These are phyloP conservation scores for Zygoascus tannicola DNA, from an alignment of 805 yeast species.

Conservation along the genomic window DNA sequence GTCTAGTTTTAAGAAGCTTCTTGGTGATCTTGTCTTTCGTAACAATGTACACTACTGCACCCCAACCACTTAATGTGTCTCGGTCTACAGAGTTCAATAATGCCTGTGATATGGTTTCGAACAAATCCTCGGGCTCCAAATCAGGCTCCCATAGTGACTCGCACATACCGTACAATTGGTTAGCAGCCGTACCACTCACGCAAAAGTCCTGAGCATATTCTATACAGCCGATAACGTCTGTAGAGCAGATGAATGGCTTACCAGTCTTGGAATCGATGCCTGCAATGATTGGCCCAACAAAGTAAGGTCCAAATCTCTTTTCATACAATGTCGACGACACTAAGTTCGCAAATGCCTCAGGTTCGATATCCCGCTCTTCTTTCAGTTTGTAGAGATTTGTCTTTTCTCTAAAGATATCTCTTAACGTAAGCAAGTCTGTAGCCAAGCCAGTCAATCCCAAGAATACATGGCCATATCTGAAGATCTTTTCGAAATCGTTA, in stretches of 20 bases:
- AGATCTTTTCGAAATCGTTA: constrained; percentile 87
- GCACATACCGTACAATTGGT: constrained; percentile 97
- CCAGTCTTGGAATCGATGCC: constrained; percentile 78
- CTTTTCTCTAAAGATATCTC: constrained; percentile 70
- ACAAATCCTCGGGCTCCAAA: constrained; percentile 87
- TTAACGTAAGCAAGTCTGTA: constrained; percentile 79
- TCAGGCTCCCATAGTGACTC: constrained; percentile 92
- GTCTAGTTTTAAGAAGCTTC: constrained; percentile 86
- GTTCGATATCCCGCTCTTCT: constrained; percentile 89
- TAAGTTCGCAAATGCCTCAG: constrained; percentile 84
- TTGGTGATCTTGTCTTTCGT: constrained; percentile 87
- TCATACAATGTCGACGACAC: constrained; percentile 86
- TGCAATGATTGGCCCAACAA: constrained; percentile 93
- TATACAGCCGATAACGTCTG: constrained; percentile 93
- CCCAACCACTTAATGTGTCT: constrained; percentile 98
- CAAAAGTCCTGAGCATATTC: constrained; percentile 91
- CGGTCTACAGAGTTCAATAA: constrained; percentile 91
- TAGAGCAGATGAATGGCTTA: constrained; percentile 88
- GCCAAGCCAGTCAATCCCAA: constrained; percentile 94
- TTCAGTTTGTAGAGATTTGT: constrained; percentile 81
- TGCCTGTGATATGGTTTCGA: constrained; percentile 92
- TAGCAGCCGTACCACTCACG: constrained; percentile 94
- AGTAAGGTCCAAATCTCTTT: constrained; percentile 86
- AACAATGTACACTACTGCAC: constrained; percentile 86
- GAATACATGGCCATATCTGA: constrained; percentile 67